Base-by-base conservation (phyloP, 345 rosid species). In the Brassica juncea region DNA sequence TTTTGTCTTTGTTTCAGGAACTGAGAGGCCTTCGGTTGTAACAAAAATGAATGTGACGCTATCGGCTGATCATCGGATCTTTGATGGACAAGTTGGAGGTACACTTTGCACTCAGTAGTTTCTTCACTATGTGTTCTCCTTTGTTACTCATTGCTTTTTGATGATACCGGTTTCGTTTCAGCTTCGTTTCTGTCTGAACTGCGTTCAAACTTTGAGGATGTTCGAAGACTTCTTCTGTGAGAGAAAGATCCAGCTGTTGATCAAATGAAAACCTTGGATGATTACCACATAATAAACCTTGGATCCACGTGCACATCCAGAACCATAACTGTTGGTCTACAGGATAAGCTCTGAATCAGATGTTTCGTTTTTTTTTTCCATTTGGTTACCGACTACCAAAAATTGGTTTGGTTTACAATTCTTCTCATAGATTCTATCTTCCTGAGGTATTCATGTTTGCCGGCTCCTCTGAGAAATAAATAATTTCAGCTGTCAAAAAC, bases 41-140 rank as follows among this genome's bases (percentile, higher is more conserved):
- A 89, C 90, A 31, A 95, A 89, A 84, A 92, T 95, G 96, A 88
- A 74, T 81, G 77, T 92, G 84, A 95, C 92, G 2, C 83, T 95
- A 82, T 95, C 98, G 0, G 97, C 97, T 58, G 99, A 92, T 82
- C 97, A 95, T 82, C 93, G 98, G 35, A 92, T 95, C 67, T 92
- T 92, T 86, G 94, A 91, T 66, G 98, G 98, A 85, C 86, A 91
- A 88, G 96, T 91, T 70, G 97, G 90, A 89, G 94, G 99, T 25
- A 59, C 32, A 21, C 31, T 58, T 23, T 23, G 30, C 79, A 19
- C 47, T 65, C 70, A 35, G 7, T 65, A 66, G 39, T 72, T 66
- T 71, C 12, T 37, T 37, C 25, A 62, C 28, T 79, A 57, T 68
- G 49, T 35, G 57, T 10, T 68, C 66, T 62, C 19, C 49, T 28